Base-by-base conservation (phyloP, 805 yeast species). In the Wickerhamiella azyma region DNA sequence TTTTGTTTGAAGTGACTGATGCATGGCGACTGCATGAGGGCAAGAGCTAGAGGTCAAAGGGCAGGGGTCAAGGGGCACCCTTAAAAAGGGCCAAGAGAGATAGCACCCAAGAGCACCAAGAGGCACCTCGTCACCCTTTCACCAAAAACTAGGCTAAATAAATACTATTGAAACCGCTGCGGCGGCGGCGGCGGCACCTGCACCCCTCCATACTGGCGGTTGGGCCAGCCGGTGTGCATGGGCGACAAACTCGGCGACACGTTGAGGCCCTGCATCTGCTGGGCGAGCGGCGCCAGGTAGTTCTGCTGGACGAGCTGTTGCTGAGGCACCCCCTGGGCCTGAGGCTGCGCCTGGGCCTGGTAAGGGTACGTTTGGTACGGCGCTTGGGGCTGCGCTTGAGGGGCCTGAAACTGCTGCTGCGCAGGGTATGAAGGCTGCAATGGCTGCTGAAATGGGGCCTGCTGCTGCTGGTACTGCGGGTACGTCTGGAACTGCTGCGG, bases 151-250 rank as follows among this genome's bases (percentile, higher is more conserved):
- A 29, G 14, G 14, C 14, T 29, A 29, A 35, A 35, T 35, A 35
- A 35, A 35, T 35, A 35, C 24, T 35, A 35, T 18, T 16, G 37
- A 24, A 17, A 35, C 9, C 24, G 37, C 11, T 35, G 39, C 24
- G 44, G 44, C 9, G 44, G 44, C 9, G 44, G 44, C 11, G 44
- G 50, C 43, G 43, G 45, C 18, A 36, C 41, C 26, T 33, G 42
- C 17, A 44, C 41, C 29, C 47, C 54, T 18, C 44, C 44, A 17
- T 41, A 41, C 30, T 8, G 33, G 16, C 33, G 33, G 16, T 30
- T 30, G 3, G 33, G 33, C 33, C 33, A 30, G 14, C 33, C 33
- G 16, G 33, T 30, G 16, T 30, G 33, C 33, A 30, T 30, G 11
- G 33, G 33, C 14, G 33, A 30, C 33, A 30, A 6, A 8, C n/a